Conservation (phyloP, 148 eudicot species). For the Vaccinium myrtillus region DNA sequence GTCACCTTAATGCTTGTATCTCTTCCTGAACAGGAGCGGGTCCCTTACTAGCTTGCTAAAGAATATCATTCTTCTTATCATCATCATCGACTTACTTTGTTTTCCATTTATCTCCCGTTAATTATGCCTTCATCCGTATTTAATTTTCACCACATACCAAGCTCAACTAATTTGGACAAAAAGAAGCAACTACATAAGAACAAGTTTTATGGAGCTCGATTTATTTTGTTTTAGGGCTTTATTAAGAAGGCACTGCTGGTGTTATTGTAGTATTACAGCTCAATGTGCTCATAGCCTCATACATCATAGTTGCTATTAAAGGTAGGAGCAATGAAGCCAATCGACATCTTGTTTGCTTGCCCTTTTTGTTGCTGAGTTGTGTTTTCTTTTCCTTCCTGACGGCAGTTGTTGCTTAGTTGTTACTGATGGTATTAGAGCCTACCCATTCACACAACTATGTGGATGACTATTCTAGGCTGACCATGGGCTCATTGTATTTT, state of each 20-base stretch:
- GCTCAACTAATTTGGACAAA: background rate
- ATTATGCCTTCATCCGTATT: background rate
- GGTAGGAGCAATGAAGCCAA: background rate
- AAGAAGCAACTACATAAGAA: background rate
- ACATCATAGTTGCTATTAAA: background rate
- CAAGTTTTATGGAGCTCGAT: background rate
- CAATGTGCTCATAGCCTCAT: background rate
- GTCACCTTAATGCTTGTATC: background rate
- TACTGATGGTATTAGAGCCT: background rate
- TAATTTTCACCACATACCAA: background rate
- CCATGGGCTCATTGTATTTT: background rate
- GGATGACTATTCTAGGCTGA: constrained; percentile 5
- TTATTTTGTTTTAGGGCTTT: background rate
- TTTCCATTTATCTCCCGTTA: background rate
- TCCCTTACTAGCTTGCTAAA: background rate
- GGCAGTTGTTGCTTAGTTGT: background rate
- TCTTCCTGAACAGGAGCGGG: background rate
- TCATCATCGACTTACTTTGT: too few relatives aligned
- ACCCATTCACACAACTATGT: background rate
- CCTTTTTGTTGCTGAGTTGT: background rate
- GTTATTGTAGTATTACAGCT: background rate
- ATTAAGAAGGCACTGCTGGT: background rate
- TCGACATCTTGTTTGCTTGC: background rate
- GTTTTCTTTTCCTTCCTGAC: too few relatives aligned
- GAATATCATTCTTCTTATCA: background rate